Evolutionary conservation across 2,329 filamentous ascomycete species (phyloP), one percentile per base, ranked within the genome.

Genomic region (Sarocladium brachiariae): DNA sequence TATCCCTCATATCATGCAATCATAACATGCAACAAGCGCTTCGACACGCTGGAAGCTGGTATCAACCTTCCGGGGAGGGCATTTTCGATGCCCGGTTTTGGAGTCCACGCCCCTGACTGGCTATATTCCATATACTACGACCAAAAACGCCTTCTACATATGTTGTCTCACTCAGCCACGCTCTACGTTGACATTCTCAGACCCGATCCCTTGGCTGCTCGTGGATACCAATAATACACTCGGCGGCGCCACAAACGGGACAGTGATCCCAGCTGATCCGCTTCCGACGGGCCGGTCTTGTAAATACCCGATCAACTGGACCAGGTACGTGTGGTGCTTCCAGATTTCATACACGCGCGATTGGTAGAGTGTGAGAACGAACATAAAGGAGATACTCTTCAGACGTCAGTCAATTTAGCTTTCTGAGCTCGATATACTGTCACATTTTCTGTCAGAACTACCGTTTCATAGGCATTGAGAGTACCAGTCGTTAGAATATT

Each of bases 61-160:
- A 81, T 50, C 68, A 70, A 24, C 56, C 55, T 1, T 76, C 81
- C 57, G 70, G 52, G 1, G 77, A 81, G 57, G 76, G 76, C 2
- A 70, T 82, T 19, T 81, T 75, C 58, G 74, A 76, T 51, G 81
- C 78, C 6, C 77, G 71, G 2, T 79, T 77, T 57, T 78, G 74
- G 34, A 50, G 38, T 21, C 19, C 37, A 21, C 9, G 4, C 13
- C 18, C 38, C 4, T 34, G 49, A 7, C 31, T 9, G 14, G 31
- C 5, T n/a, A 50, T 23, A n/a, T 50, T 3, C 34, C 34, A 6
- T 50, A 39, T 16, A 50, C 49, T 4, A 33, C 38, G 7, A 31
- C 19, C 4, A 18, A 43, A 7, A 13, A 30, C 13, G 49, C 49
- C 6, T 33, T 39, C 24, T 50, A 41, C 18, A 50, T 33, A 8